Base-by-base conservation (phyloP, 345 rosid species). In the Excoecaria agallocha region DNA sequence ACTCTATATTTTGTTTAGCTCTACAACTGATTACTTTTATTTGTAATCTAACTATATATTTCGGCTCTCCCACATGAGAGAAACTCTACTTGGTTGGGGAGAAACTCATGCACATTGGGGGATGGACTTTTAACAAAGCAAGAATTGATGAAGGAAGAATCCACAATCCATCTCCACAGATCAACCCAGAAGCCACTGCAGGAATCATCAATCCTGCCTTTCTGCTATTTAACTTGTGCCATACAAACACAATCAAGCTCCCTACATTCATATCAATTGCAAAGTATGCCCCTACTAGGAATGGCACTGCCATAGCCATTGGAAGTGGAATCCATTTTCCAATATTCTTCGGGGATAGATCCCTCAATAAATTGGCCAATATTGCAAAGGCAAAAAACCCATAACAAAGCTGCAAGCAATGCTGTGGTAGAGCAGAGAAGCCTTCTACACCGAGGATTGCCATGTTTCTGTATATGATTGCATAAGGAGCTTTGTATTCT, bases 261-360 rank as follows among this genome's bases (percentile, higher is more conserved):
- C 83, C 80, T 37, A 72, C 71, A 57, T 74, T 63, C 83, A 94
- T 92, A 41, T 95, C 99, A 10, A 93, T 84, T 0, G 98, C 93
- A 37, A 94, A 94, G 35, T 92, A 89, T 3, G 93, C 97, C 12
- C 99, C 96, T 0, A 95, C 97, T 11, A 93, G 84, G 86, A 95
- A 93, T 19, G 98, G 99, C 41, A 91, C 94, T 0, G 98, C 99
- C 97, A 95, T 95, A 1, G 94, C 99, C 96, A 95, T 95, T 6
- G 96, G 99, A 5, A 95, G 92, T 5, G 98, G 99, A 30, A 90
- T 66, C 86, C 91, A 95, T 74, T 90, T 90, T 62, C 92, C 86
- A 0, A 88, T 72, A 24, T 54, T 78, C 45, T 67, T 63, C 0
- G 98, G 94, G 3, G 84, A 69, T 8, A 80, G 39, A 74, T 93